A percentile compares a stretch with the other conserved stretches of the same genome.
phyloP scores from a whole-genome alignment of 306 rosid genomes.

The Styphnolobium japonicum region DNA sequence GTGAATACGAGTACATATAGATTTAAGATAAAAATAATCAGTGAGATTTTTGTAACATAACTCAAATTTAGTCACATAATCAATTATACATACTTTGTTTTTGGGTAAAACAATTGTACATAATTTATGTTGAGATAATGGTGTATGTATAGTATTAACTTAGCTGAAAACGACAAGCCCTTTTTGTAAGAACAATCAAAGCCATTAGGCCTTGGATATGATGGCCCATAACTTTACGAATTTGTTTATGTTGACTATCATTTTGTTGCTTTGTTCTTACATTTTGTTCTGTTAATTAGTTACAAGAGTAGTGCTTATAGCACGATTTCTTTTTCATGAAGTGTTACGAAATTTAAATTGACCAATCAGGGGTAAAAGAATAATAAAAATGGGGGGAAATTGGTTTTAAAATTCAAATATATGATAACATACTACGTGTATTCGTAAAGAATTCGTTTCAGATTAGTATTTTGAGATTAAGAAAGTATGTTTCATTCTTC shows the following conservation, averaged over 20 bases:
- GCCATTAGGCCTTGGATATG: neutral
- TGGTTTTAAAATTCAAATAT: too few species aligned
- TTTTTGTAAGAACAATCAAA: neutral
- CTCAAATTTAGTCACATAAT: neutral
- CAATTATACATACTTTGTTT: neutral
- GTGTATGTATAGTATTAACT: neutral
- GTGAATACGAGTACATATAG: neutral
- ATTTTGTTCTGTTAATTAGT: neutral
- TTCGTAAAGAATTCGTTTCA: too few species aligned
- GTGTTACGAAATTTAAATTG: too few species aligned
- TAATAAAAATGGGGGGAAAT: too few species aligned
- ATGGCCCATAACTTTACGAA: neutral
- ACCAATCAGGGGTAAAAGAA: too few species aligned
- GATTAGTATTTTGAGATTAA: too few species aligned
- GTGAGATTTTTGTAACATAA: neutral
- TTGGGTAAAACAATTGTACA: neutral
- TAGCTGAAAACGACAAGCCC: neutral
- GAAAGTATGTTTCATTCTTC: too few species aligned
- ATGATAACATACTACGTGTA: too few species aligned
- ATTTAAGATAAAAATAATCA: neutral
- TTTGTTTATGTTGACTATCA: constrained; percentile 3
- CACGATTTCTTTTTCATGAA: too few species aligned
- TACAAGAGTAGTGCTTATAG: too few species aligned
- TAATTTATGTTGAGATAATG: neutral
- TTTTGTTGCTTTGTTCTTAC: neutral